Evolutionary conservation across 768 basidiomycete genomes (phyloP).

Genomic region (Podaxis sp.): DNA sequence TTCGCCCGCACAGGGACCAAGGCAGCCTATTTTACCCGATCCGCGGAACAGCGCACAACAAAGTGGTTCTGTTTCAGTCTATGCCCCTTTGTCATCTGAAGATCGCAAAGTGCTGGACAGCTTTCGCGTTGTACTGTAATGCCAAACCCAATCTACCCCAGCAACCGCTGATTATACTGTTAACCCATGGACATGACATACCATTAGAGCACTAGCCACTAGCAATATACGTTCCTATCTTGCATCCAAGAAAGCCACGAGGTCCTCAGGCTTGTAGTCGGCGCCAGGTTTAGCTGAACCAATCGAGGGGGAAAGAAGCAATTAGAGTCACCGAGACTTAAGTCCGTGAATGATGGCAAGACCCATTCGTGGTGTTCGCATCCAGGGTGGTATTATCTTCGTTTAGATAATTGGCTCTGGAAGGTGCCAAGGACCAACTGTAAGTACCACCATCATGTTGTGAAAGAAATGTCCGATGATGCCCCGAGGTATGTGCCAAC

Average conservation of each 20-base stretch:
- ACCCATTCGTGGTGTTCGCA: neutral
- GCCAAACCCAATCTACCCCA: neutral
- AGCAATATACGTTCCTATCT: constrained; percentile 11
- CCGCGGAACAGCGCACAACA: constrained; percentile 1
- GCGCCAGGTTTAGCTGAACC: constrained; percentile 1
- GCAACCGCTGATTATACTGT: neutral
- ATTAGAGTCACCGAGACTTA: constrained; percentile 24
- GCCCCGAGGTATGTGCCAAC: constrained; percentile 20
- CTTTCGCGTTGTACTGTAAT: constrained; percentile 38
- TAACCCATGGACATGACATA: neutral
- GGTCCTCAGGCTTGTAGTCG: neutral
- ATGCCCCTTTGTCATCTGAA: constrained; percentile 47
- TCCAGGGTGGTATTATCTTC: neutral
- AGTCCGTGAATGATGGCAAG: constrained; percentile 16
- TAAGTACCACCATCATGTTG: neutral
- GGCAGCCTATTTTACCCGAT: constrained; percentile 1
- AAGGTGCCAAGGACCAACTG: neutral
- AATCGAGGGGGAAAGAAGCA: constrained; percentile 24
- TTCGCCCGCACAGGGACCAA: constrained; percentile 4
- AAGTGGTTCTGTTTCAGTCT: constrained; percentile 15
- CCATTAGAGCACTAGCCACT: neutral
- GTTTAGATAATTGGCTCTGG: neutral
- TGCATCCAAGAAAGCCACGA: constrained; percentile 7
- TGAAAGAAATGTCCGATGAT: constrained; percentile 19
- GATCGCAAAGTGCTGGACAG: constrained; percentile 55